Percentiles rank a stretch among this genome's conserved stretches.
Conservation (phyloP, 257 asterid species). For the Solanum megistacrolobum region DNA sequence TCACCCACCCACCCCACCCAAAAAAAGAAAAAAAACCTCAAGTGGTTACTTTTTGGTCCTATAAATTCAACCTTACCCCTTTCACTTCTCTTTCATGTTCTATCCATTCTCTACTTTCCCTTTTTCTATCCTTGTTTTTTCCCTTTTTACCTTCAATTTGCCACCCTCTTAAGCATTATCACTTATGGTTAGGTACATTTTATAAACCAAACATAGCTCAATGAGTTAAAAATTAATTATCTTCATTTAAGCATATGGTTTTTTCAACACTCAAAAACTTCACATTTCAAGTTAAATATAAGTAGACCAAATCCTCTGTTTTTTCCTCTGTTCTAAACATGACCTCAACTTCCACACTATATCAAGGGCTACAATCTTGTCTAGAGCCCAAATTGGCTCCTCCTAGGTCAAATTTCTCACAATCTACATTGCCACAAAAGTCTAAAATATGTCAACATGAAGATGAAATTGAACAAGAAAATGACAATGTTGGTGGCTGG, state of each 20-base stretch:
- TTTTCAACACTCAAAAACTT: not conserved
- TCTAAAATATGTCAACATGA: not conserved
- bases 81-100: constrained; percentile 38
- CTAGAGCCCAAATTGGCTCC: not conserved
- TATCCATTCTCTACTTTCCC: not conserved
- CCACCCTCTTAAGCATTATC: not conserved
- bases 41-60: constrained; percentile 16
- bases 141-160: not conserved
- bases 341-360: not conserved
- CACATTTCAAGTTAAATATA: not conserved
- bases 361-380: not conserved
- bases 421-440: not conserved
- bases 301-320: not conserved
- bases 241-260: not conserved
- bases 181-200: not conserved
- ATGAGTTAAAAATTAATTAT: not conserved
- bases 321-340: not conserved
- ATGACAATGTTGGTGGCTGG: constrained; percentile 13
- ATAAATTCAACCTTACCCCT: constrained; percentile 41
- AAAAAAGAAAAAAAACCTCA: not conserved
- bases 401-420: not conserved
- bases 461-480: not conserved
- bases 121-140: not conserved
- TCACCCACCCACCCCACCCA: not conserved
- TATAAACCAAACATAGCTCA: not conserved